Evolutionary conservation across 169 alveolate species (phyloP).

Genomic region (Babesia bovis): DNA sequence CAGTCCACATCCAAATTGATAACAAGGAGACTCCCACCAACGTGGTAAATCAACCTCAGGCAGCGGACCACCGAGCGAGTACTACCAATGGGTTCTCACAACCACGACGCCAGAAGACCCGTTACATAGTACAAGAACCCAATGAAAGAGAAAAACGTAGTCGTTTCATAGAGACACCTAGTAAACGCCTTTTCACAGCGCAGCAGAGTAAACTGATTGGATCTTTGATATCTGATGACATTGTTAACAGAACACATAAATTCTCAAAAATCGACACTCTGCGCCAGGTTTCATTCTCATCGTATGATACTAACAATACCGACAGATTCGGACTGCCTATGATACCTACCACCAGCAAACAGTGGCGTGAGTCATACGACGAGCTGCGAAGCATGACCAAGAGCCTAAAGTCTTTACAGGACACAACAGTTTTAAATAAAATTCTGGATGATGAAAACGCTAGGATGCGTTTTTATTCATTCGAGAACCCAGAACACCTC

Average conservation of each 20-base stretch:
- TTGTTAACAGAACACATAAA: neutral
- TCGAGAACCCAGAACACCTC: conserved; percentile 4
- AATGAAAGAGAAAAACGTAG: neutral
- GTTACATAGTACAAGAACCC: neutral
- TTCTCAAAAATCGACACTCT: neutral
- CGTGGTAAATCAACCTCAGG: neutral
- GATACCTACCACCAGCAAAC: neutral
- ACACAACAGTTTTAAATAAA: neutral
- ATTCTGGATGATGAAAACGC: neutral
- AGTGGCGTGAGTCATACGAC: conserved; percentile 16
- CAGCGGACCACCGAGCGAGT: neutral
- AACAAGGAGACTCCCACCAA: neutral
- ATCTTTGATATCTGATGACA: neutral
- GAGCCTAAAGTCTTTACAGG: neutral
- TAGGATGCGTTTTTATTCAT: conserved; percentile 1
- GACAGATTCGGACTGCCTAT: neutral
- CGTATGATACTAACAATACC: neutral
- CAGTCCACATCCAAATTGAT: neutral
- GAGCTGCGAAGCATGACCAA: conserved; percentile 16
- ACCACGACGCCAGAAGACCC: neutral
- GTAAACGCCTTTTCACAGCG: neutral
- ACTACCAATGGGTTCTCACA: neutral
- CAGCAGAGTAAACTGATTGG: neutral
- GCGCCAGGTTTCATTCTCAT: conserved; percentile 9
- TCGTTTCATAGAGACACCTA: neutral